Evolutionary conservation across 2,329 filamentous ascomycete species (phyloP), one percentile per base, ranked within the genome.

Genomic region (Raffaelea albimanens): DNA sequence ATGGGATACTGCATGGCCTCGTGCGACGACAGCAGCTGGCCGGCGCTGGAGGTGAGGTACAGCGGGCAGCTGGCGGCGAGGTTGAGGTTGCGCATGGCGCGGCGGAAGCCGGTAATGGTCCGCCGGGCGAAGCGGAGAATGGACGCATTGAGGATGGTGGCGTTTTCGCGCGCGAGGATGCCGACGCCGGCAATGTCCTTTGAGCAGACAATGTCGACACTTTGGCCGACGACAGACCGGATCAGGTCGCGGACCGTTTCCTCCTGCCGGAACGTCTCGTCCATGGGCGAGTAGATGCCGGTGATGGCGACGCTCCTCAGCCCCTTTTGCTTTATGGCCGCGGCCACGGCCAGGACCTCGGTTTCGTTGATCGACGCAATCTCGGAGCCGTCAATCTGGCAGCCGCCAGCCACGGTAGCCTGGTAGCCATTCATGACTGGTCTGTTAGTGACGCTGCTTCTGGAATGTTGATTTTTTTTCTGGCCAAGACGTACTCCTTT

Each of bases 231-330:
- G 2, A 74, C 58, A 53, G 73, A 70, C 9, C 66, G 61, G 29
- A 66, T 63, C 20, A 80, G 61, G 40, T 78, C 72, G 4, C 67
- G 65, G 5, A 73, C 74, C 4, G 64, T 60, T 38, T 72, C 64
- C 58, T 80, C 76, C 57, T 80, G 76, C 39, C 59, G 61, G 54
- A 70, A 71, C 5, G 67, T 55, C 16, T 72, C 69, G 55, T 82
- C 77, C 25, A 80, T 74, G 0, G 77, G 76, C 13, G 73, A 76
- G 59, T 77, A 80, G 10, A 80, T 69, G 2, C 76, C 77, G 7
- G 73, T 69, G 5, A 82, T 62, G 1, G 79, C 76, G 2, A 82
- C 63, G 29, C 67, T 68, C 19, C 49, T 58, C 61, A 64, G 40
- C 3, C 59, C 54, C 19, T 56, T 55, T 22, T 47, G 46, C 33